A percentile compares a stretch with the other conserved stretches of the same genome.
phyloP scores from a whole-genome alignment of 2,329 filamentous ascomycete genomes.

The Pseudogymnoascus sp. region DNA sequence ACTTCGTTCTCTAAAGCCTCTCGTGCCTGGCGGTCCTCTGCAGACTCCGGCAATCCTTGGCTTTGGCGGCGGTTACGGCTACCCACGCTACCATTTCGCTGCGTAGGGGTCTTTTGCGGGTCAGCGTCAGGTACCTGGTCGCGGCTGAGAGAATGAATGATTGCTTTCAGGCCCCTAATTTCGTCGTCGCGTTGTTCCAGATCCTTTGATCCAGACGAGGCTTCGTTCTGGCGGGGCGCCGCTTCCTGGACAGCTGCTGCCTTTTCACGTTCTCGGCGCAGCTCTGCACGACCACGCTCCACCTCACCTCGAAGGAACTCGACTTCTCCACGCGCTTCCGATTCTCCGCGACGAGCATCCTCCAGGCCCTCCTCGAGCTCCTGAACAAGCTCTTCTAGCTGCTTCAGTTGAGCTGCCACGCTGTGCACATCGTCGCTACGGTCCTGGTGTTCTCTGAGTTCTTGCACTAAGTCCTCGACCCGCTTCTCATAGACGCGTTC shows the following conservation, averaged over 20 bases:
- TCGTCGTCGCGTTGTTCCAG: constrained; percentile 94
- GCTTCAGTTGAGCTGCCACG: constrained; percentile 85
- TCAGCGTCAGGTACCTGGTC: constrained; percentile 45
- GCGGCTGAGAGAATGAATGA: constrained; percentile 89
- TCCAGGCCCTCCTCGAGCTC: constrained; percentile 95
- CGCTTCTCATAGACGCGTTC: constrained; percentile 92
- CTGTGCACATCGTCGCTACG: constrained; percentile 83
- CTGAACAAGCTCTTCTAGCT: constrained; percentile 90
- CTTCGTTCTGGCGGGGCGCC: constrained; percentile 32
- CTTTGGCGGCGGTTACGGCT: constrained; percentile 18
- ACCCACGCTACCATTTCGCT: constrained; percentile 19
- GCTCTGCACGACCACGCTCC: constrained; percentile 79
- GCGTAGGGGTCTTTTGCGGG: constrained; percentile 26
- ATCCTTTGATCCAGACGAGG: constrained; percentile 57
- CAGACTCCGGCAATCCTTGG: constrained; percentile 43
- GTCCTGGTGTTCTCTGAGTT: constrained; percentile 75
- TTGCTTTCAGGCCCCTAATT: constrained; percentile 92
- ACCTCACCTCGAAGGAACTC: constrained; percentile 94
- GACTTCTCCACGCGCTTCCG: constrained; percentile 89
- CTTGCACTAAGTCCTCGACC: constrained; percentile 76
- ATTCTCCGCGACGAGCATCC: constrained; percentile 87
- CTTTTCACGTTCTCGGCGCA: constrained; percentile 83
- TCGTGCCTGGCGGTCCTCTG: constrained; percentile 50
- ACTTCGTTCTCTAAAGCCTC: constrained; percentile 76
- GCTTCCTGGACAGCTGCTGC: constrained; percentile 55